Evolutionary conservation across 192 early-diverging fungal species (phyloP), one percentile per base, ranked within the genome.

Genomic region (Umbelopsis sp.): DNA sequence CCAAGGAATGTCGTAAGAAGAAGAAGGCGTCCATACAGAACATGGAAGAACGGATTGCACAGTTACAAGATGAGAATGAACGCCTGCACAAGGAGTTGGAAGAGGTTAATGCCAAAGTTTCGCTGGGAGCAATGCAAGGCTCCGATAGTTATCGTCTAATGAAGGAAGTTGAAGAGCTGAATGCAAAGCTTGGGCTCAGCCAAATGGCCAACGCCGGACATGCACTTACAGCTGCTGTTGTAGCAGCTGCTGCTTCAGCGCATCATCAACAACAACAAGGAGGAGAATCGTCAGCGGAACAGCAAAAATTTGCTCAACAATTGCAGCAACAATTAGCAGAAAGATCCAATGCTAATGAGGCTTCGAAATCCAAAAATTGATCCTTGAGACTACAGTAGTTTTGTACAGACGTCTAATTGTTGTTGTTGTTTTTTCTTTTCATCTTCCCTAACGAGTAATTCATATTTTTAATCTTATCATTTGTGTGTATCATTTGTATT

Each of bases 1-100:
- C 92, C 64, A 92, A 92, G 77, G 92, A 92, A 72, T 94, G 91
- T 58, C 87, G 92, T 8, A 90, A 90, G 67, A 94, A 94, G 75
- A 92, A 92, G 76, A 94, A 94, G 74, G 85, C 81, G n/a, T 92
- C 88, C 68, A 88, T 94, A 30, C 76, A 78, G 20, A 90, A 90
- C 45, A 82, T 94, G 55, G 90, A 92, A 64, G 81, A 88, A 47
- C 87, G 89, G 53, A 82, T 91, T 10, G 64, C 76, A 12, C 73
- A 82, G 30, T 55, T 92, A 21, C 86, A 89, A 66, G 82, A 88
- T 23, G 91, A 94, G 46, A 91, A 91, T 74, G 68, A 71, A 3
- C 74, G 67, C 8, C 69, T 91, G 64, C 82, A 81, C 55, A 91
- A 90, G 74, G 88, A 91, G 74, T 72, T 91, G 23, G 88, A 91